Conservation (phyloP, 768 basidiomycete genomes). For the Boletus rubropictus region DNA sequence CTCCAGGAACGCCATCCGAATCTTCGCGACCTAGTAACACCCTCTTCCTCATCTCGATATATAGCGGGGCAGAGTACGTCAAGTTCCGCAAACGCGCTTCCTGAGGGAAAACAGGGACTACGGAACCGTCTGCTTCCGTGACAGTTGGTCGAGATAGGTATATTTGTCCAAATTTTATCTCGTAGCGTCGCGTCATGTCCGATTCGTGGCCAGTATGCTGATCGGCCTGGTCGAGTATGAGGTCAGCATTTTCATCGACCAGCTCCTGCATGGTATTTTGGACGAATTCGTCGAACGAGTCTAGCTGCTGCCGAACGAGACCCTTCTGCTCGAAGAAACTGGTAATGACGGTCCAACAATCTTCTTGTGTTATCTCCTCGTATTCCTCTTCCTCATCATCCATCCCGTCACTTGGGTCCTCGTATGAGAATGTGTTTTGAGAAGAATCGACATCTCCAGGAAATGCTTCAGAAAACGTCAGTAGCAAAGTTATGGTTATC, state of each 20-base stretch:
- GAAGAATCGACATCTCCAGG: conserved; percentile 42
- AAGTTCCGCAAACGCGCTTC: conserved; percentile 92
- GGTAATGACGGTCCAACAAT: conserved; percentile 93
- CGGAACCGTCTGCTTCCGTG: conserved; percentile 92
- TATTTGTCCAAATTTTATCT: conserved; percentile 96
- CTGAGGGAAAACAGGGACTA: conserved; percentile 92
- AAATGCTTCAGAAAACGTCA: conserved; percentile 32
- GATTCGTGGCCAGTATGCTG: conserved; percentile 89
- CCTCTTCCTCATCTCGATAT: conserved; percentile 91
- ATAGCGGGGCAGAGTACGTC: conserved; percentile 93
- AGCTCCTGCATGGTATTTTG: conserved; percentile 99
- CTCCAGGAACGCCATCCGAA: conserved; percentile 73
- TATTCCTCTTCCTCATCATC: conserved; percentile 53
- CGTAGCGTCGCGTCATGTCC: conserved; percentile 84
- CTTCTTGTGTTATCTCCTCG: conserved; percentile 85
- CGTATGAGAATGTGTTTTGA: conserved; percentile 48
- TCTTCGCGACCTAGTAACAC: conserved; percentile 78
- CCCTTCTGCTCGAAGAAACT: conserved; percentile 97
- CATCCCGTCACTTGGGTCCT: conserved; percentile 52
- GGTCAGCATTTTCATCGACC: conserved; percentile 92
- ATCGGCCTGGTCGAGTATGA: conserved; percentile 93
- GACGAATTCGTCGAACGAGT: conserved; percentile 98
- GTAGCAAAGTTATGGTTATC: conserved; percentile 15
- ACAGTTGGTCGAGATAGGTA: conserved; percentile 93
- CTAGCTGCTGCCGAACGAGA: conserved; percentile 94